Conservation (phyloP, 768 basidiomycete genomes). For the Amanita pseudoporphyria region DNA sequence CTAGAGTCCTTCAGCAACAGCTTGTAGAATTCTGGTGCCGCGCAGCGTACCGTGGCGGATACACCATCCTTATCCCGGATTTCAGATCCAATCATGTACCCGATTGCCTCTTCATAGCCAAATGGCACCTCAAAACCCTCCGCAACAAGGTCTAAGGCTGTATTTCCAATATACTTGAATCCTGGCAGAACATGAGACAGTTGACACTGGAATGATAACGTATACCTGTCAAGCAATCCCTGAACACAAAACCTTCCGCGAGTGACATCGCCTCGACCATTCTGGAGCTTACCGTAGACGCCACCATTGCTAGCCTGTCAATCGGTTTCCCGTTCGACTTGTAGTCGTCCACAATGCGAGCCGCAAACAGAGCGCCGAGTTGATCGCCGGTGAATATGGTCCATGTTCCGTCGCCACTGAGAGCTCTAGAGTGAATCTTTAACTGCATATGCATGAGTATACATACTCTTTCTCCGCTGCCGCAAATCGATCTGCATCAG, state of each 20-base stretch:
- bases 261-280: constrained; percentile 76
- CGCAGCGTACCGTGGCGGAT: constrained; percentile 52
- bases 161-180: constrained; percentile 89
- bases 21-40: neutral
- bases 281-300: constrained; percentile 85
- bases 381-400: constrained; percentile 77
- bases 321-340: constrained; percentile 30
- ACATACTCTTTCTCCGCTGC: constrained; percentile 61
- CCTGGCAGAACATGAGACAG: constrained; percentile 29
- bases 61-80: constrained; percentile 88
- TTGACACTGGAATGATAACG: neutral
- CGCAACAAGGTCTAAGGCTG: constrained; percentile 51
- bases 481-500: constrained; percentile 77
- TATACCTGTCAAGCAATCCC: constrained; percentile 76
- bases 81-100: constrained; percentile 76
- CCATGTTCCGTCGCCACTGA: constrained; percentile 46
- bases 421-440: constrained; percentile 9
- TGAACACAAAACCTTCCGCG: constrained; percentile 72
- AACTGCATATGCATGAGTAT: constrained; percentile 2
- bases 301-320: constrained; percentile 73
- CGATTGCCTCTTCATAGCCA: constrained; percentile 90
- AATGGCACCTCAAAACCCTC: constrained; percentile 69
- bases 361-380: constrained; percentile 47
- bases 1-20: constrained; percentile 23
- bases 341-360: constrained; percentile 31